Evolutionary conservation across 2,329 filamentous ascomycete species (phyloP).

Genomic region (Fusarium ramigenum): DNA sequence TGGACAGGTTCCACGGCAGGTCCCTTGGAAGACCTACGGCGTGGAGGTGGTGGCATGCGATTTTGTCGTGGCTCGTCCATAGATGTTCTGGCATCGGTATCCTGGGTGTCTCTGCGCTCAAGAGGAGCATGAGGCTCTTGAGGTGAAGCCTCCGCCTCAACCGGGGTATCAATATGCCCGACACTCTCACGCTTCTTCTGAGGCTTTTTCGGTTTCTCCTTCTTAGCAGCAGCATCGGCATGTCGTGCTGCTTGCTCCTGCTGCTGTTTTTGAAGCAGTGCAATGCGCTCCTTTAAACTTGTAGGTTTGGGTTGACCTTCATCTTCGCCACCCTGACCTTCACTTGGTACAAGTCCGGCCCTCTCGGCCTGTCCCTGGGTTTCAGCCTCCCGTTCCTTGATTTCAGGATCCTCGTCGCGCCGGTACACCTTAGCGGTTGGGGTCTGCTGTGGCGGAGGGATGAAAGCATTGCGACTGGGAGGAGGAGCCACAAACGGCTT

Average conservation of each 20-base stretch:
- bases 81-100: slow-evolving; percentile 59
- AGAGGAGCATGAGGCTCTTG: slow-evolving; percentile 43
- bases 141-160: slow-evolving; percentile 44
- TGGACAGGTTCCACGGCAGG: slow-evolving; percentile 54
- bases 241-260: slow-evolving; percentile 86
- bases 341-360: slow-evolving; percentile 66
- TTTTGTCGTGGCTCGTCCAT: slow-evolving; percentile 54
- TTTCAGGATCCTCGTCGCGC: slow-evolving; percentile 85
- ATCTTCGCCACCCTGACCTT: slow-evolving; percentile 60
- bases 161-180: slow-evolving; percentile 44
- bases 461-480: slow-evolving; percentile 89
- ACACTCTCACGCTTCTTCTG: slow-evolving; percentile 73
- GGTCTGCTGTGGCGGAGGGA: slow-evolving; percentile 78
- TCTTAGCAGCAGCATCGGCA: slow-evolving; percentile 79
- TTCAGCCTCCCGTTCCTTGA: slow-evolving; percentile 72
- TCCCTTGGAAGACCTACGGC: slow-evolving; percentile 63
- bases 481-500: slow-evolving; percentile 97
- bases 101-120: slow-evolving; percentile 60
- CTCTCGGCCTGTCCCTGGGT: slow-evolving; percentile 73
- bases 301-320: slow-evolving; percentile 91
- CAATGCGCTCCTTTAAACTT: slow-evolving; percentile 94
- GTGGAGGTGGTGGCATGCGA: slow-evolving; percentile 55
- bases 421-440: slow-evolving; percentile 81
- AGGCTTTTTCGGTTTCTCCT: slow-evolving; percentile 84
- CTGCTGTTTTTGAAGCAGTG: slow-evolving; percentile 92